Percentiles rank a stretch among this genome's conserved stretches.
Conservation (phyloP, 495 filamentous ascomycete species). For the Pseudoneurospora amorphoporcata region DNA sequence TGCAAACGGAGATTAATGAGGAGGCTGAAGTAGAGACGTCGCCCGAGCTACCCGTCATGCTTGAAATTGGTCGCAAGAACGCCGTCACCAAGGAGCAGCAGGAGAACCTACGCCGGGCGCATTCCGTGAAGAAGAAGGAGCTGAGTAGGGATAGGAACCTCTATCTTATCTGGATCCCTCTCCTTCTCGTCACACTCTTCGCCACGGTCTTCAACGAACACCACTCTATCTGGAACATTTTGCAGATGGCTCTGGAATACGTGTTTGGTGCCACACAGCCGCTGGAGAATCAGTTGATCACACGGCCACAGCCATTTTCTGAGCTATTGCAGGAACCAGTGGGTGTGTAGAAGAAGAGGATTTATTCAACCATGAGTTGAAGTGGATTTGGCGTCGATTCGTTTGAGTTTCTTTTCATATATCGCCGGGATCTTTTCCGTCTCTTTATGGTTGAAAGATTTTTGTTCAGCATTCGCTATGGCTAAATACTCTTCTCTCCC, state of each 20-base stretch:
- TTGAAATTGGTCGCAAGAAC: conserved; percentile 42
- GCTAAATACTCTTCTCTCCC: background rate
- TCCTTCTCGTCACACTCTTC: conserved; percentile 14
- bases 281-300: background rate
- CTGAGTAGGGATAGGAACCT: conserved; percentile 67
- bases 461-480: background rate
- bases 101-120: conserved; percentile 58
- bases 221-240: background rate
- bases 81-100: conserved; percentile 61
- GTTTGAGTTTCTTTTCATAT: background rate
- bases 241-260: background rate
- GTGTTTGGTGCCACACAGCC: background rate
- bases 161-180: conserved; percentile 62
- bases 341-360: background rate
- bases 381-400: background rate
- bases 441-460: background rate
- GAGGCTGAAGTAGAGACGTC: conserved; percentile 9
- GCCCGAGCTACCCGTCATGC: conserved; percentile 26
- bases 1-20: conserved; percentile 3
- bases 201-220: conserved; percentile 13
- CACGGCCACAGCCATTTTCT: background rate
- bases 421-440: background rate
- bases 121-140: conserved; percentile 65
- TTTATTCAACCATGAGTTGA: background rate
- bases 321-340: background rate